Conservation (phyloP, 2,329 filamentous ascomycete genomes). For the Plenodomus tracheiphilus region DNA sequence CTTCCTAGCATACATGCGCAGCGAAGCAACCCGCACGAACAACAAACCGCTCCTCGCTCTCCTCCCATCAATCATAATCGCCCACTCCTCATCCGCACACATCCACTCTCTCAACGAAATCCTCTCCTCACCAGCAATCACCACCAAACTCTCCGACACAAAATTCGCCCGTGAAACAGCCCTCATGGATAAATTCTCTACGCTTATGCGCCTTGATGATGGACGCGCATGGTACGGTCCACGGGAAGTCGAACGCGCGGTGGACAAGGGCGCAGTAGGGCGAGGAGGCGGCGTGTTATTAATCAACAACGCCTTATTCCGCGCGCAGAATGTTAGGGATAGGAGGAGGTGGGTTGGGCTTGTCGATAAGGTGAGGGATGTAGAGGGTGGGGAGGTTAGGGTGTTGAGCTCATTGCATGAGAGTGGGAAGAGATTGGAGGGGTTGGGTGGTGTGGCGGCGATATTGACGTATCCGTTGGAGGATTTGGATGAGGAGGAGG, state of each 20-base stretch:
- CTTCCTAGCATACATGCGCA: constrained; percentile 75
- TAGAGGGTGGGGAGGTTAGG: constrained; percentile 81
- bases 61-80: constrained; percentile 67
- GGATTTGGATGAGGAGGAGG: constrained; percentile 71
- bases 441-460: constrained; percentile 83
- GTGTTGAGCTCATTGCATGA: constrained; percentile 94
- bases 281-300: constrained; percentile 82
- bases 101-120: constrained; percentile 87
- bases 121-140: constrained; percentile 77
- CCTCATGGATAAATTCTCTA: constrained; percentile 82
- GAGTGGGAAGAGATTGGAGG: constrained; percentile 83
- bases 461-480: constrained; percentile 86
- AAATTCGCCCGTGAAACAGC: constrained; percentile 84
- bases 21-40: constrained; percentile 63
- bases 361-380: constrained; percentile 82
- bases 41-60: constrained; percentile 72
- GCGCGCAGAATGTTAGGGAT: constrained; percentile 75
- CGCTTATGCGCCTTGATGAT: constrained; percentile 79
- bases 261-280: constrained; percentile 86
- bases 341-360: constrained; percentile 80
- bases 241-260: constrained; percentile 77
- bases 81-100: constrained; percentile 84
- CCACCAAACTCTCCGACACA: constrained; percentile 77
- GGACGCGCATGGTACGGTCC: constrained; percentile 90
- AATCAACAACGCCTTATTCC: constrained; percentile 85